Conservation (phyloP, 2,329 filamentous ascomycete species). For the Exophiala sideris region DNA sequence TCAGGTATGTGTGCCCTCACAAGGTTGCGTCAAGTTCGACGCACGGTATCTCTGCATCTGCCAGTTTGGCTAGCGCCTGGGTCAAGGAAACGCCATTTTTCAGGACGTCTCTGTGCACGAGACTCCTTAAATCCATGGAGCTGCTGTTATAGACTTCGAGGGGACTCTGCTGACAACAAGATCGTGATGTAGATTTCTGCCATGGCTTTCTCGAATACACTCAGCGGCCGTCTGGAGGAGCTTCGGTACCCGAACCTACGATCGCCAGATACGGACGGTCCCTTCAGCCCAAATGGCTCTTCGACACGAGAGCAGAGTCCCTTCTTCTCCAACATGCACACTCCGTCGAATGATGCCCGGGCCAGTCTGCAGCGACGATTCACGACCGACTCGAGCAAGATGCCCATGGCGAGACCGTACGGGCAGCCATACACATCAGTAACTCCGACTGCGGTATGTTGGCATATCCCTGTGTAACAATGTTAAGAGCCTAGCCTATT, state of each 20-base stretch:
- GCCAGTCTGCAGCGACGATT: slow-evolving; percentile 83
- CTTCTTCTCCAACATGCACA: slow-evolving; percentile 57
- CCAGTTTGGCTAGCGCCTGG: slow-evolving; percentile 4
- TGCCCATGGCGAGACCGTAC: slow-evolving; percentile 53
- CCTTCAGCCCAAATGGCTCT: slow-evolving; percentile 71
- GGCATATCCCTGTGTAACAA: slow-evolving; percentile 11
- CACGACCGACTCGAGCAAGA: slow-evolving; percentile 83
- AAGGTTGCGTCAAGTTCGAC: not conserved
- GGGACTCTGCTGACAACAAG: slow-evolving; percentile 7
- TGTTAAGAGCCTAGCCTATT: slow-evolving; percentile 10
- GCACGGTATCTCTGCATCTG: slow-evolving; percentile 7
- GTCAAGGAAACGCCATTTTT: not conserved
- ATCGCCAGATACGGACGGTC: slow-evolving; percentile 71
- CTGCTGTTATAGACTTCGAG: not conserved
- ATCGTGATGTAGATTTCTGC: slow-evolving; percentile 29
- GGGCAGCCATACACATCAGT: slow-evolving; percentile 30
- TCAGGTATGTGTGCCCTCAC: slow-evolving; percentile 14
- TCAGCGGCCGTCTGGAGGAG: slow-evolving; percentile 71
- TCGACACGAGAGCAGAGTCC: slow-evolving; percentile 65
- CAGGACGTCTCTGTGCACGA: not conserved
- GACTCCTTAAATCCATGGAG: not conserved
- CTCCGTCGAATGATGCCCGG: slow-evolving; percentile 63
- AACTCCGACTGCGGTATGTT: slow-evolving; percentile 30
- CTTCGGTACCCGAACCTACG: slow-evolving; percentile 74
- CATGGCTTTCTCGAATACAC: slow-evolving; percentile 64